phyloP scores from a whole-genome alignment of 2,329 filamentous ascomycete species.

The Alternaria sp. region DNA sequence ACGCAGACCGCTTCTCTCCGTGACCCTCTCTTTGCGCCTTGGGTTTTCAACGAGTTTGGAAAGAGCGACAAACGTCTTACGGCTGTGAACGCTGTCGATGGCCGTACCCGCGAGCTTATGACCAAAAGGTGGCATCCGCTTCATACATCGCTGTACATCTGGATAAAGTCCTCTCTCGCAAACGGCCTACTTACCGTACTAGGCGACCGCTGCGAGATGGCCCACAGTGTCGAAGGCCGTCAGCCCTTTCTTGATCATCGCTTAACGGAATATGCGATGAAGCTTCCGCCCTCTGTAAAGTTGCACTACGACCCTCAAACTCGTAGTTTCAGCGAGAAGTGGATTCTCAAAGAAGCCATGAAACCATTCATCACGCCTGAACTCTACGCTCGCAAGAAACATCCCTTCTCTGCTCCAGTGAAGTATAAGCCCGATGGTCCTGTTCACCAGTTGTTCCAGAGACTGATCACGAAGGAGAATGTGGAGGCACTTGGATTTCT shows the following conservation, averaged over 20 bases:
- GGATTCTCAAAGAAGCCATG: conserved; percentile 59
- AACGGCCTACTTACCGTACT: conserved; percentile 51
- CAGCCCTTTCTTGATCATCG: conserved; percentile 52
- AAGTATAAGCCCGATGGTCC: conserved; percentile 53
- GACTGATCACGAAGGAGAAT: conserved; percentile 36
- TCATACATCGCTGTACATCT: conserved; percentile 33
- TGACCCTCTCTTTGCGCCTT: conserved; percentile 14
- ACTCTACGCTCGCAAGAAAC: conserved; percentile 58
- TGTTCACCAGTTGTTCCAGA: conserved; percentile 47
- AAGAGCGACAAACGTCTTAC: conserved; percentile 16
- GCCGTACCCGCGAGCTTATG: conserved; percentile 32
- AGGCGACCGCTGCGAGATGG: conserved; percentile 56
- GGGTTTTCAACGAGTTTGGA: conserved; percentile 19
- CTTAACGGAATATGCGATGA: conserved; percentile 49
- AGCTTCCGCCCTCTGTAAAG: conserved; percentile 47
- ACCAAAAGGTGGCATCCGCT: conserved; percentile 31
- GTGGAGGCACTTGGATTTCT: conserved; percentile 36
- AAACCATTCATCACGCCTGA: conserved; percentile 60
- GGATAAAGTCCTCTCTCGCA: conserved; percentile 27
- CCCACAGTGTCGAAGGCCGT: conserved; percentile 50
- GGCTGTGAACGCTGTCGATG: conserved; percentile 29
- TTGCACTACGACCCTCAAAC: conserved; percentile 38
- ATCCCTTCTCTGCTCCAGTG: conserved; percentile 57
- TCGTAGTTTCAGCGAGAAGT: conserved; percentile 52
- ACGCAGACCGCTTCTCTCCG: conserved; percentile 16